These are phyloP conservation scores for Chloropicon primus DNA, from an alignment of 139 green algal genomes.

Conservation along the genomic window DNA sequence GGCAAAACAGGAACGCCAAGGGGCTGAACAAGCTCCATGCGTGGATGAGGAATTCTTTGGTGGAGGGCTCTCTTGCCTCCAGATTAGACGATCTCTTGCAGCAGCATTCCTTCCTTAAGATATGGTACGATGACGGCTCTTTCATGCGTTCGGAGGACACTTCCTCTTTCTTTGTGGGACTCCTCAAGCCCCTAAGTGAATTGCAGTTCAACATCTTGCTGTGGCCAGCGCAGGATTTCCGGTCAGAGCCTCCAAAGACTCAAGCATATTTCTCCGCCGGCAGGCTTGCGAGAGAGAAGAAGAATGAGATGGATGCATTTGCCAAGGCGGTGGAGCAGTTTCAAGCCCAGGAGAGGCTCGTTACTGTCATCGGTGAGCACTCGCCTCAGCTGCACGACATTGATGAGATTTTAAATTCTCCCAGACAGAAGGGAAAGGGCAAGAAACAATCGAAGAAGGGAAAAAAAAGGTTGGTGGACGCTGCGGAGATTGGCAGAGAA, in stretches of 20 bases:
- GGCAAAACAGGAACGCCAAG: background rate
- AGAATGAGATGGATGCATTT: background rate
- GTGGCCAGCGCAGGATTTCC: background rate
- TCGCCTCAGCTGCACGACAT: background rate
- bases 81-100: background rate
- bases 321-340: background rate
- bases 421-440: background rate
- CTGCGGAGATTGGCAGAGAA: background rate
- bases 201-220: background rate
- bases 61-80: background rate
- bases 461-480: background rate
- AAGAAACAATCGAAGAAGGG: background rate
- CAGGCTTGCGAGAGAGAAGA: background rate
- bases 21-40: background rate
- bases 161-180: background rate
- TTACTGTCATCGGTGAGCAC: background rate
- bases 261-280: background rate
- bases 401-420: background rate
- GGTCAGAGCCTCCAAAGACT: background rate
- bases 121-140: background rate
- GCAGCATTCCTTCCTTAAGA: background rate
- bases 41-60: background rate
- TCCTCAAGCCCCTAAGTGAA: background rate
- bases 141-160: background rate
- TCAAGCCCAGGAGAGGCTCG: background rate